Evolutionary conservation across 139 green algal genomes (phyloP), one percentile per base, ranked within the genome.

Genomic region (Chlorella vulgaris): DNA sequence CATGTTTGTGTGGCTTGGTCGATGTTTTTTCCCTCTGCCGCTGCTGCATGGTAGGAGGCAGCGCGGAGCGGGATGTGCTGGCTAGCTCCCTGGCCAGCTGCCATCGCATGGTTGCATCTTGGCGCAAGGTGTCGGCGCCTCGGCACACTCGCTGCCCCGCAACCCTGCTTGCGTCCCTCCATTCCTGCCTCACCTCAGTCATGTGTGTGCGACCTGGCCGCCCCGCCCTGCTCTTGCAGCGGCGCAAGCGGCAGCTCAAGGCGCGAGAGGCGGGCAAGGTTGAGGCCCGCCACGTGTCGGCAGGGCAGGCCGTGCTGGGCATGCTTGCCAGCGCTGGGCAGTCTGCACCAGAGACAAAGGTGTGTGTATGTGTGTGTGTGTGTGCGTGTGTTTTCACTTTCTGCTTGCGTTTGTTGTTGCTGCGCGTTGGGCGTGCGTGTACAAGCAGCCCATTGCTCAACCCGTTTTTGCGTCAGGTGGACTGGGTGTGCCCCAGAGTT

Each of bases 221-320:
- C 60, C 24, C 24, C 60, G 15, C 60, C 60, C 13, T 33, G 60
- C 24, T 15, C 60, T n/a, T 76, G 69, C 69, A 89, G 69, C 81
- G 86, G 21, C 75, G 86, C 55, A 83, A 83, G 61, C 63, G 76
- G 35, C 84, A 90, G 81, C 43, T 90, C 26, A 43, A 58, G 22
- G 51, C 36, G n/a, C 47, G 50, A 7, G 77, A 90, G 58, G 60
- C 67, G 26, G 84, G 51, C 42, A 35, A 47, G 21, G 81, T 90
- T 21, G 35, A 85, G 35, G 69, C 84, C 18, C 43, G 76, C n/a
- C 76, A 89, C 28, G 42, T 90, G 15, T 76, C 73, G 40, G 71
- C 42, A 2, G 74, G 69, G 13, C 63, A 74, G 1, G 84, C 80
- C 0, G 69, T 90, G 39, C 36, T 76, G 67, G 73, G 51, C 38